Evolutionary conservation across 352 stramenopile species (phyloP), one percentile per base, ranked within the genome.

Genomic region (Thalassiosira hispida): DNA sequence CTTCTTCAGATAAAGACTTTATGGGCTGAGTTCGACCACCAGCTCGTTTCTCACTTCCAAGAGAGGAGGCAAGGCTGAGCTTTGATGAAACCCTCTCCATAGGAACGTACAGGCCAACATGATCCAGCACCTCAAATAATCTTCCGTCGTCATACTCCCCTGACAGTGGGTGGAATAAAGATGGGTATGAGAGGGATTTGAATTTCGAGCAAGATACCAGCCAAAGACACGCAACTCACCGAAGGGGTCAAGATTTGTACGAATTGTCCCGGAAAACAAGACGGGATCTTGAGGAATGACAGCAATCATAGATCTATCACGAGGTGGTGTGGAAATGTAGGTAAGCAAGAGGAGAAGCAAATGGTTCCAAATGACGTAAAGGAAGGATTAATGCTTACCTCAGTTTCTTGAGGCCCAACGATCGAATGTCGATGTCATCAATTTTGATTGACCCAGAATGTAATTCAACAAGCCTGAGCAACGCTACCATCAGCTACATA

Each of bases 211-310:
- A 38, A 38, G n/a, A n/a, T n/a, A n/a, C n/a, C n/a, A n/a, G n/a
- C n/a, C n/a, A n/a, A n/a, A n/a, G n/a, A n/a, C n/a, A n/a, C n/a
- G n/a, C n/a, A n/a, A n/a, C n/a, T 53, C 18, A 52, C 46, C 52
- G 70, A 97, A 98, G n/a, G 96, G 96, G 78, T 98, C 95, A 14
- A 98, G 77, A 82, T 98, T 98, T 38, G 87, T 93, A 18, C 95
- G 90, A 35, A 98, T 86, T 0, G 90, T 95, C 16, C 97, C 96
- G 6, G 91, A 95, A 82, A 98, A 99, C 40, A 98, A 77, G 1
- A 98, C 94, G 14, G 97, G 96, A 65, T 98, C 95, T 82, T 97
- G 91, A 1, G 96, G 96, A 31, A 98, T 98, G 53, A 98, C 97
- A 20, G 96, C 89, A 23, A 98, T 90, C 0, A 86, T 77, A 6